These are phyloP conservation scores for Puccinia brachypodii DNA, from an alignment of 1,284 basidiomycete species.

Conservation along the genomic window DNA sequence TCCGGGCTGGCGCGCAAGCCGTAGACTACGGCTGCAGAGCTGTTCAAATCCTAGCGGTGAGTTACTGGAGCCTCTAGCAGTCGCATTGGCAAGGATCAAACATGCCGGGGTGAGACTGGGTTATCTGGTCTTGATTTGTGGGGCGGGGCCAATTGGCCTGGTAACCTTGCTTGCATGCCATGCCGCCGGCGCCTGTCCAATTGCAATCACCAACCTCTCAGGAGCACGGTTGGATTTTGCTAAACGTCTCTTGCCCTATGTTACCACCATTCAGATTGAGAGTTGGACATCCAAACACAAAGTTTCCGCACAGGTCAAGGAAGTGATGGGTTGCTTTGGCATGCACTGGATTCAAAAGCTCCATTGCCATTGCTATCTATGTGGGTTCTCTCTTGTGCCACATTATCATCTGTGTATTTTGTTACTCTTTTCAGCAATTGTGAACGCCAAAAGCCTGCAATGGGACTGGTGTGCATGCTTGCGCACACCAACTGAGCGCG, in stretches of 20 bases:
- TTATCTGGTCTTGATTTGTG: conserved; percentile 60
- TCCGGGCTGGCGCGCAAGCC: no score
- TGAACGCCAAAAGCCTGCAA: no score
- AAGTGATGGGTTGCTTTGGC: conserved; percentile 65
- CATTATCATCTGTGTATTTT: no score
- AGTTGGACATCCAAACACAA: conserved; percentile 52
- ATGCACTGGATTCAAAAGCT: conserved; percentile 83
- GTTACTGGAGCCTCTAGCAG: conserved; percentile 62
- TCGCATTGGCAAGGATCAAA: conserved; percentile 63
- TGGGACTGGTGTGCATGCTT: no score
- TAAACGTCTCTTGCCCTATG: conserved; percentile 60
- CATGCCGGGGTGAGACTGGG: conserved; percentile 61
- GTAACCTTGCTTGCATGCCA: conserved; percentile 61
- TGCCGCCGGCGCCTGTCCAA: conserved; percentile 62
- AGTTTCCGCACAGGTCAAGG: conserved; percentile 57
- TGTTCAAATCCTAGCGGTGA: no score
- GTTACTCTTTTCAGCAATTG: no score
- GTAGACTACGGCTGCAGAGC: no score
- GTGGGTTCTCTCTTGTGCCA: no score
- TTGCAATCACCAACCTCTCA: conserved; percentile 62
- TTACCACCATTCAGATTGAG: conserved; percentile 58
- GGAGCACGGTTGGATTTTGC: conserved; percentile 62
- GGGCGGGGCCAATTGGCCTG: conserved; percentile 62
- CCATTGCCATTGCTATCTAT: conserved; percentile 80
- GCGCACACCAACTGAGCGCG: no score